These are phyloP conservation scores for Psilocybe cyanescens DNA, from an alignment of 768 basidiomycete species.

Conservation along the genomic window DNA sequence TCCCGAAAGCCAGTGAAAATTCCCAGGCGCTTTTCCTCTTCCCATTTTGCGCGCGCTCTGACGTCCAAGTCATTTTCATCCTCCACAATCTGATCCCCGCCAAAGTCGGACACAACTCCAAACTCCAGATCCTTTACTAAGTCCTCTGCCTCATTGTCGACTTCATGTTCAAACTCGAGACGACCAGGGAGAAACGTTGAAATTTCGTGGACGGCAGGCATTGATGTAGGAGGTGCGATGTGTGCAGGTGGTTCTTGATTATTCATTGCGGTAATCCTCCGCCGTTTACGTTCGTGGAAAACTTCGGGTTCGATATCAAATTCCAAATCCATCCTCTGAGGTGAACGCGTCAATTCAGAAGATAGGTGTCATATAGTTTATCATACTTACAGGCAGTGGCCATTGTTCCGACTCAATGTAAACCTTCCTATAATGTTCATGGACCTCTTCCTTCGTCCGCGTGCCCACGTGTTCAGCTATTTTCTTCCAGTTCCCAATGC, in stretches of 20 bases:
- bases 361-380: background rate
- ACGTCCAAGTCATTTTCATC: slow-evolving; percentile 82
- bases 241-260: slow-evolving; percentile 56
- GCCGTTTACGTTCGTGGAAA: slow-evolving; percentile 89
- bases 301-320: slow-evolving; percentile 80
- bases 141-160: slow-evolving; percentile 97
- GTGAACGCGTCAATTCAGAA: slow-evolving; percentile 2
- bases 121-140: slow-evolving; percentile 96
- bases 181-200: slow-evolving; percentile 93
- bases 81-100: slow-evolving; percentile 80
- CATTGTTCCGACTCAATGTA: slow-evolving; percentile 81
- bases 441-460: slow-evolving; percentile 90
- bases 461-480: slow-evolving; percentile 95
- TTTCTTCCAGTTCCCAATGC: slow-evolving; percentile 96
- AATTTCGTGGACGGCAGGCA: slow-evolving; percentile 91
- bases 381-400: slow-evolving; percentile 74
- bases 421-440: slow-evolving; percentile 82
- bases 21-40: slow-evolving; percentile 46
- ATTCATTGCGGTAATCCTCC: slow-evolving; percentile 84
- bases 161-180: slow-evolving; percentile 97
- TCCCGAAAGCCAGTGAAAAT: slow-evolving; percentile 30
- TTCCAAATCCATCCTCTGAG: slow-evolving; percentile 54
- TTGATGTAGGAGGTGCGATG: slow-evolving; percentile 83
- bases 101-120: slow-evolving; percentile 83
- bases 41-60: slow-evolving; percentile 54